phyloP scores from a whole-genome alignment of 1,284 basidiomycete species.

The Ceratobasidium sp. region DNA sequence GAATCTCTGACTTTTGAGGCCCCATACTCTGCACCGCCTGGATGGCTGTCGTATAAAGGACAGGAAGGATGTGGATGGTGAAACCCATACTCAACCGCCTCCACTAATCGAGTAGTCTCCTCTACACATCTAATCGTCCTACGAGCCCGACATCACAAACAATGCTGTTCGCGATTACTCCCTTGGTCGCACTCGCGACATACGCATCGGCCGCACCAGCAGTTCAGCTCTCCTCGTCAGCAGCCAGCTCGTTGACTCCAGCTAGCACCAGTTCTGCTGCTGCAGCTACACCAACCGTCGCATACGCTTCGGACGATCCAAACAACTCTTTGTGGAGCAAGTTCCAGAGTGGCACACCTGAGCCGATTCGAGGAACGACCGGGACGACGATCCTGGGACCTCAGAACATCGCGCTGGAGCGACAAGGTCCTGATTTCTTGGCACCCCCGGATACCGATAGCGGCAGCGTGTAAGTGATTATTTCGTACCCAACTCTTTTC shows the following conservation, averaged over 20 bases:
- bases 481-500: too few species aligned
- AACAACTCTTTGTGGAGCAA: constrained; percentile 58
- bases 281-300: background rate
- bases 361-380: constrained; percentile 57
- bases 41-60: too few species aligned
- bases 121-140: too few species aligned
- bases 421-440: constrained; percentile 68
- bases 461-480: constrained; percentile 64
- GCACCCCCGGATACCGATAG: constrained; percentile 74
- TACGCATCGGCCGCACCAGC: background rate
- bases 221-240: background rate
- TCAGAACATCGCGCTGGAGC: constrained; percentile 62
- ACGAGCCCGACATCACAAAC: too few species aligned
- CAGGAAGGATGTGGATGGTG: too few species aligned
- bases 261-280: background rate
- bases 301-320: constrained; percentile 63
- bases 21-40: too few species aligned
- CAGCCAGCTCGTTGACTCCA: background rate
- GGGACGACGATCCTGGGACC: constrained; percentile 70
- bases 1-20: too few species aligned
- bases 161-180: background rate
- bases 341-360: constrained; percentile 50
- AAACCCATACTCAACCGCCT: too few species aligned
- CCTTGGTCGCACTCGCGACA: background rate
- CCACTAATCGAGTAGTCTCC: too few species aligned